A percentile compares a stretch with the other conserved stretches of the same genome.
phyloP scores from a whole-genome alignment of 2,329 filamentous ascomycete species.

The Didymella lethalis region DNA sequence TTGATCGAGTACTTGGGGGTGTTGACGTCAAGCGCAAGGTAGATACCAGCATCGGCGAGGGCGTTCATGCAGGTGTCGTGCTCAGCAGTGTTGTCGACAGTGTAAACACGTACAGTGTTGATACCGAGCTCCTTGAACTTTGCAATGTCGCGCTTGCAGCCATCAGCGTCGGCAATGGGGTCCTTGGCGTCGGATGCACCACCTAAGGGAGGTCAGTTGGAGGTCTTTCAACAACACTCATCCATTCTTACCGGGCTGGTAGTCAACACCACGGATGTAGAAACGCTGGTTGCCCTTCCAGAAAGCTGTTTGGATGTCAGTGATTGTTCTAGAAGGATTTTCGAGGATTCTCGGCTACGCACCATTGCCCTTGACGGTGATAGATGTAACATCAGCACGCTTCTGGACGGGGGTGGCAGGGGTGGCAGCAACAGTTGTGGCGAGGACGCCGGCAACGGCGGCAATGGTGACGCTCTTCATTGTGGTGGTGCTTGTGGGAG shows the following conservation, averaged over 20 bases:
- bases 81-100: conserved; percentile 81
- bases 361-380: conserved; percentile 70
- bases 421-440: conserved; percentile 55
- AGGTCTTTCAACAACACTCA: background rate
- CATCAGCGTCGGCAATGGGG: conserved; percentile 73
- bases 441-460: conserved; percentile 57
- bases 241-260: conserved; percentile 61
- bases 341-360: conserved; percentile 23
- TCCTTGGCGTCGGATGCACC: conserved; percentile 71
- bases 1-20: conserved; percentile 90
- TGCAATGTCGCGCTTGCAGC: conserved; percentile 80
- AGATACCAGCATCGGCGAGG: conserved; percentile 85
- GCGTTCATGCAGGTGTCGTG: conserved; percentile 87
- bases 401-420: conserved; percentile 49
- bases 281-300: conserved; percentile 68
- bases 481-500: conserved; percentile 23
- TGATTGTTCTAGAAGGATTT: conserved; percentile 4
- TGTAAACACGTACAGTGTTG: conserved; percentile 93
- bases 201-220: conserved; percentile 48
- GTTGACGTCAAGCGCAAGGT: conserved; percentile 91
- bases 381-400: conserved; percentile 58
- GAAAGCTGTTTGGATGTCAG: conserved; percentile 58
- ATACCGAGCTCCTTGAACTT: conserved; percentile 86
- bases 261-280: conserved; percentile 70
- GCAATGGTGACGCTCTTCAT: conserved; percentile 64